Evolutionary conservation across 148 eudicot genomes (phyloP).

Genomic region (Rhododendron mucronatum): DNA sequence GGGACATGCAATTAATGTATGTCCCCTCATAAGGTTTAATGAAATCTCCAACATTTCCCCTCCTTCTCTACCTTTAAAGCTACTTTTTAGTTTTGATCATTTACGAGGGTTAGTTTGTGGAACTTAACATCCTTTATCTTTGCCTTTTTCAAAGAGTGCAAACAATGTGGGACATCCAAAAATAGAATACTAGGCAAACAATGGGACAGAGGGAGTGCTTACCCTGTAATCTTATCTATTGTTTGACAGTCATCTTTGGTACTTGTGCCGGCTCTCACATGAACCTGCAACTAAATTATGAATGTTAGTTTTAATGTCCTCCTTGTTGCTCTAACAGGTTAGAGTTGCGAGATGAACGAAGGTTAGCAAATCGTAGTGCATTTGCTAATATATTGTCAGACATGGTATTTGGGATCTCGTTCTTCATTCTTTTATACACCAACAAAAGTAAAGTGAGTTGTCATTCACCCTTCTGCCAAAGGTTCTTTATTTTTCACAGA

Average conservation of each 20-base stretch:
- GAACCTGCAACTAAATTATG: neutral
- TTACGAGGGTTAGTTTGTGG: too few species aligned
- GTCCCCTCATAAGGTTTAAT: neutral
- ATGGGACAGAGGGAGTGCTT: neutral
- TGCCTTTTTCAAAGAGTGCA: too few species aligned
- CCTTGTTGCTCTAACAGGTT: conserved; percentile 45
- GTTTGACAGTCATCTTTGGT: neutral
- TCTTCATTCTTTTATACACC: conserved; percentile 79
- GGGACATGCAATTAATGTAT: neutral
- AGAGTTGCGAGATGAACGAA: conserved; percentile 79
- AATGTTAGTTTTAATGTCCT: neutral
- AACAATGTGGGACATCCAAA: neutral
- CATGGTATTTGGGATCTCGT: conserved; percentile 69
- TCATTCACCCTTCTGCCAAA: conserved; percentile 1
- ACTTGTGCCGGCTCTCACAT: neutral
- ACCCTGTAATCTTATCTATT: neutral
- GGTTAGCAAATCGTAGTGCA: conserved; percentile 78
- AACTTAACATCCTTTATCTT: too few species aligned
- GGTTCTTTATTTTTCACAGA: neutral
- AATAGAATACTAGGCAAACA: neutral
- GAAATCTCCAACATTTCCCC: too few species aligned
- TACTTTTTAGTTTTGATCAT: too few species aligned
- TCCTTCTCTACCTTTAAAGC: too few species aligned
- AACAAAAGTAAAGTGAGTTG: conserved; percentile 73
- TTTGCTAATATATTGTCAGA: conserved; percentile 98